Evolutionary conservation across 257 asterid species (phyloP).

Genomic region (Nyctanthes arbortristis): DNA sequence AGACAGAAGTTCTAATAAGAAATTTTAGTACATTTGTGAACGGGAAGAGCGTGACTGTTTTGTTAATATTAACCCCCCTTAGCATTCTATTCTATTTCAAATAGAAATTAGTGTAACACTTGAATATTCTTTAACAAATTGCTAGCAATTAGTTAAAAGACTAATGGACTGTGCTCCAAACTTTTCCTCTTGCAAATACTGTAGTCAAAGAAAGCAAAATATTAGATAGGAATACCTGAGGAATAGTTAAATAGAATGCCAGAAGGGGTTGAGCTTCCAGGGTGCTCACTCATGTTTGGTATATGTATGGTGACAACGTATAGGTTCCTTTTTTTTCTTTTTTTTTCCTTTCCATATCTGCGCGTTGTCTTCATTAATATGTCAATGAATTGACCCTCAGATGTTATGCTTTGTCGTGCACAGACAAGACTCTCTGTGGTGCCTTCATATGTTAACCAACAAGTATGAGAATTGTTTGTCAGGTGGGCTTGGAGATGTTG

Average conservation of each 20-base stretch:
- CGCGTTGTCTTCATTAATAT: not conserved
- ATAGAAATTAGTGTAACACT: no score
- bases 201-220: not conserved
- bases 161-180: not conserved
- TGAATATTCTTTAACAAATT: not conserved
- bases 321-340: not conserved
- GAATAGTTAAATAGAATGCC: not conserved
- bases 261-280: not conserved
- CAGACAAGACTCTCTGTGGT: not conserved
- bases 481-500: constrained; percentile 99
- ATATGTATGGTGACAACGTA: constrained; percentile 3
- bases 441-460: constrained; percentile 6
- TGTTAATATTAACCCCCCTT: no score
- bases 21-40: not conserved
- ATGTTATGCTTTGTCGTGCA: constrained; percentile 1
- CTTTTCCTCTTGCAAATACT: not conserved
- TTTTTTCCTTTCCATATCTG: not conserved
- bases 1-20: not conserved
- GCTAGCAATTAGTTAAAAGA: not conserved
- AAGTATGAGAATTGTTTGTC: constrained; percentile 21
- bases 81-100: no score
- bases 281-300: not conserved
- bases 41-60: not conserved
- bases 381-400: not conserved
- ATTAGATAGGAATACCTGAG: not conserved